Conservation (phyloP, 2,329 filamentous ascomycete species). For the Stagonosporopsis tanaceti region DNA sequence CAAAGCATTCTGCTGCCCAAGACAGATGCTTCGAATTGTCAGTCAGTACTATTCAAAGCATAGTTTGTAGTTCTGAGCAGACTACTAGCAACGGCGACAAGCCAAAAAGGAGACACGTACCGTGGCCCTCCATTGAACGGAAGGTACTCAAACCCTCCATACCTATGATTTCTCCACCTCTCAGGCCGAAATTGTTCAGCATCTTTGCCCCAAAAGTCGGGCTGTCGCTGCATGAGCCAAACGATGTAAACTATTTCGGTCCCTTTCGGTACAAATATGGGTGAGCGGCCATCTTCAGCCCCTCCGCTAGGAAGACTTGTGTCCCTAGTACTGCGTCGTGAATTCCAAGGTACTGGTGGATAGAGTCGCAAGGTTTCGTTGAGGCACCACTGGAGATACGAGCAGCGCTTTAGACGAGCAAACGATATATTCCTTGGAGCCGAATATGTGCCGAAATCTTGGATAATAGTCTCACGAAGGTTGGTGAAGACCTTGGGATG, state of each 20-base stretch:
- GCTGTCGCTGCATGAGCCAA: conserved; percentile 28
- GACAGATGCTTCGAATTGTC: neutral
- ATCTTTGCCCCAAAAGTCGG: conserved; percentile 34
- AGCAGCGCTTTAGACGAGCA: conserved; percentile 18
- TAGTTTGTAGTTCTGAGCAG: too few relatives aligned
- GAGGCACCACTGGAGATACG: conserved; percentile 32
- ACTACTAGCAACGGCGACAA: too few relatives aligned
- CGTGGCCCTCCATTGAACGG: conserved; percentile 37
- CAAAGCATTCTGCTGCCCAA: conserved; percentile 10
- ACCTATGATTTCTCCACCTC: conserved; percentile 24
- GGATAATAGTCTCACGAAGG: conserved; percentile 38
- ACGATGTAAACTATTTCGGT: conserved; percentile 21
- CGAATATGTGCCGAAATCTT: conserved; percentile 48
- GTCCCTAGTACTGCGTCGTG: conserved; percentile 28
- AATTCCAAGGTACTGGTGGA: conserved; percentile 34
- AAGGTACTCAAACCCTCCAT: conserved; percentile 28
- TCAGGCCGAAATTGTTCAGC: conserved; percentile 35
- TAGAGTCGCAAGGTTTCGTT: conserved; percentile 37
- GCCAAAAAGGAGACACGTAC: too few relatives aligned
- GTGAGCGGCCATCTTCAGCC: conserved; percentile 31
- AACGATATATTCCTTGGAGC: conserved; percentile 12
- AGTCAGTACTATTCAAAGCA: too few relatives aligned
- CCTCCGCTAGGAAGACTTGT: conserved; percentile 42
- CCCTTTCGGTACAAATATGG: conserved; percentile 33
- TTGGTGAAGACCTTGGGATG: conserved; percentile 48